Evolutionary conservation across 345 rosid species (phyloP).

Genomic region (Angophora floribunda): DNA sequence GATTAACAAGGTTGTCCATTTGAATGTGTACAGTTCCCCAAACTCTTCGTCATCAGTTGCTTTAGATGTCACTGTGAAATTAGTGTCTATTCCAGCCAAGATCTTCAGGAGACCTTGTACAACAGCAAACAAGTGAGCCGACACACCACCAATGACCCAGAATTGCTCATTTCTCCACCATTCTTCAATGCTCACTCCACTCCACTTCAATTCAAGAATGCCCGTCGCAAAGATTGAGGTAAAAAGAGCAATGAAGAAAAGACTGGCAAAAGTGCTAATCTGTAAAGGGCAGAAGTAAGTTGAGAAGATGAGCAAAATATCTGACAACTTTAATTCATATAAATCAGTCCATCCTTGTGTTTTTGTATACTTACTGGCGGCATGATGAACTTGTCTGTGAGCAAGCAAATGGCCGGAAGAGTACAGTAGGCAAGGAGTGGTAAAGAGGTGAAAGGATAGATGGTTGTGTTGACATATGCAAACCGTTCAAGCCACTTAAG

Average conservation of each 20-base stretch:
- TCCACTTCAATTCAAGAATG: slow-evolving; percentile 90
- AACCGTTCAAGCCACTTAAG: slow-evolving; percentile 95
- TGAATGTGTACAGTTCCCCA: slow-evolving; percentile 81
- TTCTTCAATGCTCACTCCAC: slow-evolving; percentile 97
- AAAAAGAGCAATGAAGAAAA: slow-evolving; percentile 83
- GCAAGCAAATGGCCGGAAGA: slow-evolving; percentile 91
- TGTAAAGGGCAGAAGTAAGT: slow-evolving; percentile 14
- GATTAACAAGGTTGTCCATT: slow-evolving; percentile 91
- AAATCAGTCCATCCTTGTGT: neutral
- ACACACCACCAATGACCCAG: slow-evolving; percentile 97
- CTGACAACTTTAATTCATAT: neutral
- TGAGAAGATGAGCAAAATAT: neutral
- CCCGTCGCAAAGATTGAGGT: slow-evolving; percentile 78
- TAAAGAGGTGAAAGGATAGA: slow-evolving; percentile 89
- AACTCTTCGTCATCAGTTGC: slow-evolving; percentile 84
- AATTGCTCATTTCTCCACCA: slow-evolving; percentile 99
- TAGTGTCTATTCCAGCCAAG: slow-evolving; percentile 91
- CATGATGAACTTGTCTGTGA: slow-evolving; percentile 96
- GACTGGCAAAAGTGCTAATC: slow-evolving; percentile 96
- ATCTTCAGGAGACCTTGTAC: slow-evolving; percentile 85
- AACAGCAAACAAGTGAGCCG: slow-evolving; percentile 92
- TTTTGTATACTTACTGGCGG: slow-evolving; percentile 50
- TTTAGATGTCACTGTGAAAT: slow-evolving; percentile 94
- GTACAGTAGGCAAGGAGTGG: slow-evolving; percentile 93
- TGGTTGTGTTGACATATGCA: slow-evolving; percentile 85